Conservation (phyloP, 106 monocot genomes). For the Allium sativum region DNA sequence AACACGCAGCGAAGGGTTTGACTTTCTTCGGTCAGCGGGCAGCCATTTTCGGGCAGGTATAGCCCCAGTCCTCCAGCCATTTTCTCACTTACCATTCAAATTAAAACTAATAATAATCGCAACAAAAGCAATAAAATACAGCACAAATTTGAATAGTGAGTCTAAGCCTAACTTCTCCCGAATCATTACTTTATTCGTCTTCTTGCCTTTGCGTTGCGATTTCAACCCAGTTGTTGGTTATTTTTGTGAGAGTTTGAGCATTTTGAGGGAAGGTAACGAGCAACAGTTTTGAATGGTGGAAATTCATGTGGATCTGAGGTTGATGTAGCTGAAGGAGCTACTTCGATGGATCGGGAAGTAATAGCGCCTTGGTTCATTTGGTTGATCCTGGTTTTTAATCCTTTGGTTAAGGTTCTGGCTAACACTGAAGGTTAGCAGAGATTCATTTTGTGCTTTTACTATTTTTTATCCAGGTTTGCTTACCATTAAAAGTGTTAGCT, state of each 20-base stretch:
- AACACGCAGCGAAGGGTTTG: not conserved
- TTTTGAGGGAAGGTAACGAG: not conserved
- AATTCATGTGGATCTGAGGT: constrained; percentile 16
- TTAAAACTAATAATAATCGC: not conserved
- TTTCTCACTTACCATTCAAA: constrained; percentile 5
- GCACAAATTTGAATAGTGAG: not conserved
- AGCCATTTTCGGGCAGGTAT: constrained; percentile 9
- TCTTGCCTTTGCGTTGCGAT: not conserved
- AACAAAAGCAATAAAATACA: not conserved
- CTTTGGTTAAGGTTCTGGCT: constrained; percentile 20
- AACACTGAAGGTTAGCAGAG: constrained; percentile 29
- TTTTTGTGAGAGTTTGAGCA: constrained; percentile 1
- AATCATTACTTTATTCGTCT: not conserved
- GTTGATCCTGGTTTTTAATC: constrained; percentile 18
- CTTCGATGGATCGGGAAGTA: constrained; percentile 5
- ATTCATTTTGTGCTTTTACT: not conserved
- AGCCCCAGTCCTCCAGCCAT: constrained; percentile 19
- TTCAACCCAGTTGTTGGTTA: not conserved
- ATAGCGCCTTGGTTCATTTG: constrained; percentile 16
- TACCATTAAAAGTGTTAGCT: too few relatives aligned
- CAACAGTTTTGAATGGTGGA: too few relatives aligned
- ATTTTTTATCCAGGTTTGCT: too few relatives aligned
- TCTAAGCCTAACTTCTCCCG: not conserved
- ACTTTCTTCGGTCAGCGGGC: constrained; percentile 13
- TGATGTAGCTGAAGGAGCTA: constrained; percentile 6